Conservation (phyloP, 73 alveolate genomes). For the Paramecium pentaurelia region DNA sequence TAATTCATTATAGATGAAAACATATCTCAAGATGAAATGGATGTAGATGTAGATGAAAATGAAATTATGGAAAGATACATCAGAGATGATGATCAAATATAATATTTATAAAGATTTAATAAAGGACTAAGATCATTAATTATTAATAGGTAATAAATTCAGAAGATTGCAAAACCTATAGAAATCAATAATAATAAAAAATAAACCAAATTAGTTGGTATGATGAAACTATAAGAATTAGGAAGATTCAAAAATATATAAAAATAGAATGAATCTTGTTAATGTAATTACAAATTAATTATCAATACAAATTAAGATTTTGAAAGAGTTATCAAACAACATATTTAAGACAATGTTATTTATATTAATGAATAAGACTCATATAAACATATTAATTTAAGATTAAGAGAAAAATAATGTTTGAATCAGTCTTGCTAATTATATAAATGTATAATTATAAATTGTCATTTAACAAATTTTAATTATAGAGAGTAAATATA, state of each 20-base stretch:
- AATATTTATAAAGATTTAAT: background rate
- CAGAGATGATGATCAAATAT: background rate
- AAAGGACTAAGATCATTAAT: background rate
- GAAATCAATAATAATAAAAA: background rate
- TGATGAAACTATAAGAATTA: constrained; percentile 29
- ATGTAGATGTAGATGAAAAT: background rate
- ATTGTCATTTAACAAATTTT: background rate
- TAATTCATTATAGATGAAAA: background rate
- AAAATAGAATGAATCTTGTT: background rate
- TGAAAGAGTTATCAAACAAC: background rate
- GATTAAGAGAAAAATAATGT: background rate
- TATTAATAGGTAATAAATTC: background rate
- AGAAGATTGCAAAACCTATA: background rate
- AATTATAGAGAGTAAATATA: background rate
- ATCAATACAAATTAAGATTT: background rate
- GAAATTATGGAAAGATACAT: background rate
- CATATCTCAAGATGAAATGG: background rate
- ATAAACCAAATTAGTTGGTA: background rate
- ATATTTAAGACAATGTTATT: background rate
- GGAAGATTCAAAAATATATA: constrained; percentile 3
- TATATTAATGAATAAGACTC: background rate
- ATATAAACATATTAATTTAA: background rate
- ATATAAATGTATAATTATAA: background rate
- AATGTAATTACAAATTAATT: background rate
- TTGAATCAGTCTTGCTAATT: background rate